Conservation (phyloP, 164 flowering plant genomes). For the Vitis labrusca region DNA sequence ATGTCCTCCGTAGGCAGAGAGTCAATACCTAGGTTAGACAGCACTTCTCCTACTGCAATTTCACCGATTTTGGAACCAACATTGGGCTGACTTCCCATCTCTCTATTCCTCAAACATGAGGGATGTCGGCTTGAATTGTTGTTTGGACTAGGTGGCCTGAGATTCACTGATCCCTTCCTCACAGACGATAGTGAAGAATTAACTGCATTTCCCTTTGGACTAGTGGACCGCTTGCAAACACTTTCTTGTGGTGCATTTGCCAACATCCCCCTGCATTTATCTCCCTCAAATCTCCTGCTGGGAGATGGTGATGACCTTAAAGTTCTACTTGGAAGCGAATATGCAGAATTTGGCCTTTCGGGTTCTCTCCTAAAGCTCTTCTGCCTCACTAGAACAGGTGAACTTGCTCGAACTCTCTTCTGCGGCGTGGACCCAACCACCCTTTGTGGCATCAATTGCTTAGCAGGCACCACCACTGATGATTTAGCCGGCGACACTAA, state of each 20-base stretch:
- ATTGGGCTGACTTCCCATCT: slow-evolving; percentile 17
- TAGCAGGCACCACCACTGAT: neutral
- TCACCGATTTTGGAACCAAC: slow-evolving; percentile 27
- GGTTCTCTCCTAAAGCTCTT: slow-evolving; percentile 45
- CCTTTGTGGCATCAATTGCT: slow-evolving; percentile 12
- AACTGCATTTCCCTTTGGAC: slow-evolving; percentile 14
- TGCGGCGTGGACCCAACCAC: slow-evolving; percentile 10
- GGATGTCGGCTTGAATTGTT: slow-evolving; percentile 5
- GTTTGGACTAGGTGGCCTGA: slow-evolving; percentile 21
- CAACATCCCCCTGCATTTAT: slow-evolving; percentile 7
- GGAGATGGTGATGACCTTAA: slow-evolving; percentile 45
- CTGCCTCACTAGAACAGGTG: slow-evolving; percentile 39
- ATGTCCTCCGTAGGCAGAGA: slow-evolving; percentile 43
- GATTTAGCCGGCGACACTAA: neutral
- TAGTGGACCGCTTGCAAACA: slow-evolving; percentile 4
- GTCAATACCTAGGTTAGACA: slow-evolving; percentile 20
- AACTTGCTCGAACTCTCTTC: slow-evolving; percentile 34
- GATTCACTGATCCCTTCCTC: slow-evolving; percentile 18
- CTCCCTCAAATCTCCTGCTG: slow-evolving; percentile 34
- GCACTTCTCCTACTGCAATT: slow-evolving; percentile 23
- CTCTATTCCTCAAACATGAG: slow-evolving; percentile 23
- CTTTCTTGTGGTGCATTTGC: slow-evolving; percentile 5
- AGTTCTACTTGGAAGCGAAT: slow-evolving; percentile 14
- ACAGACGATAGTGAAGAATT: slow-evolving; percentile 3
- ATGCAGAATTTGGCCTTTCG: neutral